These are phyloP conservation scores for Gymnopus androsaceus DNA, from an alignment of 1,284 basidiomycete species.

Conservation along the genomic window DNA sequence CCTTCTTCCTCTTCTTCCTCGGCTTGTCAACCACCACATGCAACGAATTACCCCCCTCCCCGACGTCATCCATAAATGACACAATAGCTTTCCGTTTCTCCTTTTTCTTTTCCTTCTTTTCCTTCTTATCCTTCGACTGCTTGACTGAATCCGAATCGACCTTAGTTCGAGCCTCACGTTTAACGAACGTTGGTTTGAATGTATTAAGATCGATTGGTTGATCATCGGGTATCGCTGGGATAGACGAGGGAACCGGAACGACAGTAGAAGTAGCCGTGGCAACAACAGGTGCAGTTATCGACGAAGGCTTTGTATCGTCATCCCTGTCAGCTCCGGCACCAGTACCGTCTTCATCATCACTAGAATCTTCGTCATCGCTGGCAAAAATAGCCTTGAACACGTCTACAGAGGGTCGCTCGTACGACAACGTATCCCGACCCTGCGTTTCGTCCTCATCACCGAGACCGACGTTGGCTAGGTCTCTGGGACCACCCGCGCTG, in stretches of 20 bases:
- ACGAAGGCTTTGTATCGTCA: neutral
- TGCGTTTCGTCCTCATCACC: slow-evolving; percentile 84
- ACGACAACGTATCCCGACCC: slow-evolving; percentile 83
- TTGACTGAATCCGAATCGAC: slow-evolving; percentile 42
- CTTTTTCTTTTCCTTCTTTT: slow-evolving; percentile 43
- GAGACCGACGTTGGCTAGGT: slow-evolving; percentile 77
- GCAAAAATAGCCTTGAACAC: slow-evolving; percentile 96
- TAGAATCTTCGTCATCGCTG: slow-evolving; percentile 83
- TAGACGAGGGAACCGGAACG: neutral
- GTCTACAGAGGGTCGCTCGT: slow-evolving; percentile 85
- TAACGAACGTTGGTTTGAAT: slow-evolving; percentile 84
- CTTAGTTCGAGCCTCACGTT: slow-evolving; percentile 48
- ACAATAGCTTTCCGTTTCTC: slow-evolving; percentile 54
- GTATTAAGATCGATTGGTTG: slow-evolving; percentile 56
- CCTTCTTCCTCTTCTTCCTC: slow-evolving; percentile 48
- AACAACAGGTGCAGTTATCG: neutral
- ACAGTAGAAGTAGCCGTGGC: neutral
- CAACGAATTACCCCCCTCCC: slow-evolving; percentile 39
- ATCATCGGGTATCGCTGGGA: slow-evolving; percentile 9
- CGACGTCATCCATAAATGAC: slow-evolving; percentile 72
- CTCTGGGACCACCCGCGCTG: slow-evolving; percentile 40
- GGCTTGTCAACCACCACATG: slow-evolving; percentile 36
- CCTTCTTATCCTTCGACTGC: slow-evolving; percentile 44
- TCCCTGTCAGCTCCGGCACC: slow-evolving; percentile 8
- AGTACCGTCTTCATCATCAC: slow-evolving; percentile 58